Percentiles rank a stretch among this genome's conserved stretches.
These are phyloP conservation scores for Sporisorium iseilematis-ciliati DNA, from an alignment of 1,284 basidiomycete species.

Conservation along the genomic window DNA sequence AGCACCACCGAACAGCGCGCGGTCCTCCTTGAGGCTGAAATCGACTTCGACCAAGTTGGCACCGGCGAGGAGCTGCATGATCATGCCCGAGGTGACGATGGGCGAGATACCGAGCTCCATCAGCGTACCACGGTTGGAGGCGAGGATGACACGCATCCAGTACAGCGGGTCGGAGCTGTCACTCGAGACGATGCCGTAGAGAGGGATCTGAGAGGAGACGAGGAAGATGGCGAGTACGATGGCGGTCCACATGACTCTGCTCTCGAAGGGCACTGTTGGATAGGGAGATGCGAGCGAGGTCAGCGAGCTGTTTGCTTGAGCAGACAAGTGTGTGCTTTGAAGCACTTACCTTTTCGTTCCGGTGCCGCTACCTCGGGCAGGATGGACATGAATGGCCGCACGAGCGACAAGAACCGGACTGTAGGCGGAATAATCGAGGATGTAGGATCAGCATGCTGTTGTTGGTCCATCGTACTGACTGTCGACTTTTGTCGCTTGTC, in stretches of 20 bases:
- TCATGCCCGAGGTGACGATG: constrained; percentile 95
- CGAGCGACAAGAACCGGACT: constrained; percentile 69
- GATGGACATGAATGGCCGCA: constrained; percentile 69
- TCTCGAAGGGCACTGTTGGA: constrained; percentile 65
- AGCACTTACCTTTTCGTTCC: constrained; percentile 65
- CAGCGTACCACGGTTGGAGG: constrained; percentile 96
- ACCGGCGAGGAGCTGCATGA: constrained; percentile 98
- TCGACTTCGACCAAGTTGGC: constrained; percentile 98
- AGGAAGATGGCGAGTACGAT: constrained; percentile 69
- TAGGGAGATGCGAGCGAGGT: not conserved
- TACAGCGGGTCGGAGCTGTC: constrained; percentile 84
- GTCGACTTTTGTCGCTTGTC: no score
- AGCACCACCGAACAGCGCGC: constrained; percentile 93
- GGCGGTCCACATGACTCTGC: constrained; percentile 68
- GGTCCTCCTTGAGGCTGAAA: constrained; percentile 95
- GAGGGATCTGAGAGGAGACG: constrained; percentile 68
- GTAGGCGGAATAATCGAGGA: not conserved
- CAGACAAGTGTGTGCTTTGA: not conserved
- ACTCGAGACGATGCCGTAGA: constrained; percentile 69
- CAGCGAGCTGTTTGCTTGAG: not conserved
- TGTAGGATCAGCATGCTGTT: constrained; percentile 18
- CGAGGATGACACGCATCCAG: constrained; percentile 99
- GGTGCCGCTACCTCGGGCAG: constrained; percentile 69
- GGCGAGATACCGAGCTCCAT: constrained; percentile 99
- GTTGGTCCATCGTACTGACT: no score